Percentiles rank a stretch among this genome's conserved stretches.
These are phyloP conservation scores for Solanum habrochaites DNA, from an alignment of 257 asterid species.

Conservation along the genomic window DNA sequence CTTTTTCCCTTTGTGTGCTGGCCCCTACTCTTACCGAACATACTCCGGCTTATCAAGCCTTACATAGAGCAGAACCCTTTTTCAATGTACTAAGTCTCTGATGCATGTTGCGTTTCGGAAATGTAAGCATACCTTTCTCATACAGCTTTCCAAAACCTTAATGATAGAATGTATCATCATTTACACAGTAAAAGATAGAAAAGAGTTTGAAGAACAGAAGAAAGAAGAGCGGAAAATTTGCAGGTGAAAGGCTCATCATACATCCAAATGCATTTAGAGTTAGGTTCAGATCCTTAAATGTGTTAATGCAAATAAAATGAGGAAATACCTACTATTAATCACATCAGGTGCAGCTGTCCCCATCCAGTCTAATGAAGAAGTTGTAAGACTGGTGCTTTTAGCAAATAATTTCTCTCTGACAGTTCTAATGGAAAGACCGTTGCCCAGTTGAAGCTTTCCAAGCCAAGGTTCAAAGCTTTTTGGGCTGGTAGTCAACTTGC, in stretches of 20 bases:
- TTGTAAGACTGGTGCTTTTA: conserved; percentile 13
- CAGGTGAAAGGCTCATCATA: neutral
- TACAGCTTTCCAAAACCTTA: neutral
- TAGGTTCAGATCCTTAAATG: neutral
- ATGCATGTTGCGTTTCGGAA: neutral
- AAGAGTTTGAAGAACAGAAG: neutral
- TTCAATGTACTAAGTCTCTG: neutral
- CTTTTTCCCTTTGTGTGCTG: neutral
- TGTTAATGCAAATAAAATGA: neutral
- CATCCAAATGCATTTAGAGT: neutral
- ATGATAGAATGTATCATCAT: neutral
- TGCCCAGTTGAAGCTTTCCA: conserved; percentile 61
- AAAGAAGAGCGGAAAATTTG: neutral
- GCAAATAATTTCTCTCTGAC: conserved; percentile 23
- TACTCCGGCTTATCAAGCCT: neutral
- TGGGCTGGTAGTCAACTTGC: conserved; percentile 11
- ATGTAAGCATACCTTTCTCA: neutral
- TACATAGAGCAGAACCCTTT: neutral
- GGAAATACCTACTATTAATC: conserved; percentile 54
- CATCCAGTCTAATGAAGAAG: conserved; percentile 88
- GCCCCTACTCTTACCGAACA: neutral
- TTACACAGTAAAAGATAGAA: neutral
- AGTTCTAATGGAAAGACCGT: conserved; percentile 30
- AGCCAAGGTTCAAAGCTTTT: conserved; percentile 43
- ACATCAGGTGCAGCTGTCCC: conserved; percentile 79